These are phyloP conservation scores for Pythium brassicae DNA, from an alignment of 352 stramenopile species.

Conservation along the genomic window DNA sequence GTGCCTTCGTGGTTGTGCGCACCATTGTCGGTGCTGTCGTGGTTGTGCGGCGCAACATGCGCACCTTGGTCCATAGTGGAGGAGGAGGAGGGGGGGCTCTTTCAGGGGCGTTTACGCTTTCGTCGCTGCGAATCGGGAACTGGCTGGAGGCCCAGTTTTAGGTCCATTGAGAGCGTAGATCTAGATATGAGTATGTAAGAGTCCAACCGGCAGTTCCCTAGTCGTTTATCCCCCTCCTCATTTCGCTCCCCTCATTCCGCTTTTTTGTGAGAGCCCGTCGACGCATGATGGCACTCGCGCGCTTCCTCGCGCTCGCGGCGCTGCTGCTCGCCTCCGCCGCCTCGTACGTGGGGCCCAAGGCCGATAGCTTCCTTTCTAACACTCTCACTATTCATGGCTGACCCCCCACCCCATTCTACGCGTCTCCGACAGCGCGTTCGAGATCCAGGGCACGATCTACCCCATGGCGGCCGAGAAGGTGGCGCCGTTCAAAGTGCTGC, in stretches of 20 bases:
- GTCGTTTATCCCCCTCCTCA: neutral
- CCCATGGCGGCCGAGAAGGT: conserved; percentile 46
- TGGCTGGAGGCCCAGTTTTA: neutral
- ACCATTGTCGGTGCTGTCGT: neutral
- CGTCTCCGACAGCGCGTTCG: conserved; percentile 30
- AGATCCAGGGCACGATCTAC: conserved; percentile 58
- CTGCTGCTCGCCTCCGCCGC: conserved; percentile 25
- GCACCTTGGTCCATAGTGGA: neutral
- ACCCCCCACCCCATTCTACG: neutral
- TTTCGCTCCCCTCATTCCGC: too few species aligned
- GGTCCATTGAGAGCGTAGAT: neutral
- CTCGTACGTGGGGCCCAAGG: conserved; percentile 7
- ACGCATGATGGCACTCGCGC: neutral
- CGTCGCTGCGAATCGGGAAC: neutral
- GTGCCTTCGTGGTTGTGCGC: neutral
- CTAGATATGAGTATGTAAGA: neutral
- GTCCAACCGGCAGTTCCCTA: neutral
- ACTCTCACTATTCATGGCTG: too few species aligned
- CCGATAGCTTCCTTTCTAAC: too few species aligned
- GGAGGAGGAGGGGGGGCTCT: neutral
- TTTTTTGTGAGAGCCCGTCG: neutral
- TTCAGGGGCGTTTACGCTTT: neutral
- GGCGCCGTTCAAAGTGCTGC: conserved; percentile 52
- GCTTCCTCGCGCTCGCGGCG: conserved; percentile 26
- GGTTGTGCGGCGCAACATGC: neutral